phyloP scores from a whole-genome alignment of 371 early-diverging fungal species.

The Lichtheimia hyalospora region DNA sequence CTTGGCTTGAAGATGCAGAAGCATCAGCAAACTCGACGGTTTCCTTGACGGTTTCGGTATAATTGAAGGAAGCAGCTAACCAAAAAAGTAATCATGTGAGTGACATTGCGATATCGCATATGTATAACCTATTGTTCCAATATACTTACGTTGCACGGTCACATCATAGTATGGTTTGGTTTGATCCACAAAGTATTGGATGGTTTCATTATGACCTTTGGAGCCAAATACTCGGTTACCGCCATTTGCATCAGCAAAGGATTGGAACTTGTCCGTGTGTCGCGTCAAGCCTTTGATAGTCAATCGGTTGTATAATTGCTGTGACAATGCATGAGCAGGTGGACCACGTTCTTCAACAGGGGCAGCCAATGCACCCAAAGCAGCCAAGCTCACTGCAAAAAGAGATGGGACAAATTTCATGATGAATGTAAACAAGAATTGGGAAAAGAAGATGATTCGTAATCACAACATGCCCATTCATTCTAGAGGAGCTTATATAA shows the following conservation, averaged over 20 bases:
- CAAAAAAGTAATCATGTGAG: not conserved
- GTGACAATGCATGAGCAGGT: slow-evolving; percentile 8
- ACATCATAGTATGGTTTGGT: slow-evolving; percentile 2
- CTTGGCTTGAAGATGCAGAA: not conserved
- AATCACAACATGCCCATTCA: too few relatives aligned
- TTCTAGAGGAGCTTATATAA: too few relatives aligned
- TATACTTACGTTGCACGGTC: slow-evolving; percentile 5
- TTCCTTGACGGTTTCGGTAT: slow-evolving; percentile 7
- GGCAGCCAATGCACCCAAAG: not conserved
- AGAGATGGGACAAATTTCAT: slow-evolving; percentile 6
- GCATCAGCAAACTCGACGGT: not conserved
- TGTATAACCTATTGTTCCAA: not conserved
- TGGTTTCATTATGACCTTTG: slow-evolving; percentile 10
- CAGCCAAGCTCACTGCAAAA: slow-evolving; percentile 5
- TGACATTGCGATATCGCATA: not conserved
- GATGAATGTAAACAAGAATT: not conserved
- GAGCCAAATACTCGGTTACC: slow-evolving; percentile 13
- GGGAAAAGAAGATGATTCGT: not conserved
- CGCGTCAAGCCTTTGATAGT: slow-evolving; percentile 9
- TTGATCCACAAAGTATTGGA: slow-evolving; percentile 8
- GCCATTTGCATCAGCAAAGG: slow-evolving; percentile 1
- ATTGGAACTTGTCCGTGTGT: slow-evolving; percentile 7
- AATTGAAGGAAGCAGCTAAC: slow-evolving; percentile 1
- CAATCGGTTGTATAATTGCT: slow-evolving; percentile 7
- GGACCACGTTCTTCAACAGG: slow-evolving; percentile 12